phyloP scores from a whole-genome alignment of 352 stramenopile species.

The Phytopythium montanum region DNA sequence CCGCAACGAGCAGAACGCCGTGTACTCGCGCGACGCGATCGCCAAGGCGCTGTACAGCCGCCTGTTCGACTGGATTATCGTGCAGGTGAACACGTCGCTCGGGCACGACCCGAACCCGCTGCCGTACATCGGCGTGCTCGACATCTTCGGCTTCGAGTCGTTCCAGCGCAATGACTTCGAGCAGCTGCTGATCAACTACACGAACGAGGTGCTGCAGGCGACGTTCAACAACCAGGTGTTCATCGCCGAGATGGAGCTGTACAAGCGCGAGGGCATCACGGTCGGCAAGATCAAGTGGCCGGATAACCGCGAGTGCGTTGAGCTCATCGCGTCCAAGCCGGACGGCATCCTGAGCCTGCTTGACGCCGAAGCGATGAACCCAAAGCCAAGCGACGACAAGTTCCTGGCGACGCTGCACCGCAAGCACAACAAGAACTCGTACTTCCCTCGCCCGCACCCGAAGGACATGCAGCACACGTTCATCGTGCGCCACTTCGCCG shows the following conservation, averaged over 20 bases:
- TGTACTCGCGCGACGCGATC: conserved; percentile 90
- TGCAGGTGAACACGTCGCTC: conserved; percentile 88
- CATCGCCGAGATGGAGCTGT: conserved; percentile 88
- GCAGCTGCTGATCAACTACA: conserved; percentile 90
- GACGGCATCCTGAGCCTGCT: conserved; percentile 79
- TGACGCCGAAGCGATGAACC: conserved; percentile 88
- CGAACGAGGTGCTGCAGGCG: conserved; percentile 84
- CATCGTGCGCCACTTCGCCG: conserved; percentile 88
- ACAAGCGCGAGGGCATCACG: conserved; percentile 89
- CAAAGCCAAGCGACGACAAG: conserved; percentile 87
- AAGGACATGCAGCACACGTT: conserved; percentile 91
- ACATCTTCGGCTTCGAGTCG: conserved; percentile 91
- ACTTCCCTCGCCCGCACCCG: conserved; percentile 81
- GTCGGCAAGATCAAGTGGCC: conserved; percentile 89
- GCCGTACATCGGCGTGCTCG: conserved; percentile 89
- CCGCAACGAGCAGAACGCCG: conserved; percentile 74
- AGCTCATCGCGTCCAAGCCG: conserved; percentile 82
- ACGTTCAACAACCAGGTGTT: conserved; percentile 91
- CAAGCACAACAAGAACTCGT: conserved; percentile 79
- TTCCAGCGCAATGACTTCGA: conserved; percentile 91
- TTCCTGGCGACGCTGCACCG: conserved; percentile 83
- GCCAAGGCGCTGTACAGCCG: conserved; percentile 92
- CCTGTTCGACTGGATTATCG: conserved; percentile 93
- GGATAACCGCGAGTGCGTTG: conserved; percentile 90
- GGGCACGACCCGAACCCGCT: conserved; percentile 71